Conservation (phyloP, 1,139 yeast genomes). For the Nakaseomyces bracarensis region DNA sequence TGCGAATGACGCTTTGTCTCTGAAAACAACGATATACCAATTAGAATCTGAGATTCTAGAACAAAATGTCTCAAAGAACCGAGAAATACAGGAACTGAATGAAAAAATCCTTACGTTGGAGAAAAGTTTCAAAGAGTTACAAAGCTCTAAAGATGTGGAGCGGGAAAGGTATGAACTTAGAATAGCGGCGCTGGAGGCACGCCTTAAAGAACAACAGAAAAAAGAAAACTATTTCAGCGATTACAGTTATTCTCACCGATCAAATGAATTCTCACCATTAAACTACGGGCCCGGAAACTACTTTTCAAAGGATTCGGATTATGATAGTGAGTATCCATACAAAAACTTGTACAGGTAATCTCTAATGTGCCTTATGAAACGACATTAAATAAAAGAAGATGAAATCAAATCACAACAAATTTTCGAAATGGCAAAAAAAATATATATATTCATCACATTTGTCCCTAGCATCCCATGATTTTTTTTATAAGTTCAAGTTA, state of each 20-base stretch:
- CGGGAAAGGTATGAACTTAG: conserved; percentile 15
- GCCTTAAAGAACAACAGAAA: conserved; percentile 4
- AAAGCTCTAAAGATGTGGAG: conserved; percentile 15
- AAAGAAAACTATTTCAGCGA: conserved; percentile 6
- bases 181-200: conserved; percentile 18
- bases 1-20: conserved; percentile 7
- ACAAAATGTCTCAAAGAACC: conserved; percentile 13
- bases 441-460: no score
- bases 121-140: conserved; percentile 16
- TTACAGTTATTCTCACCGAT: conserved; percentile 5
- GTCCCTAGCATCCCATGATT: no score
- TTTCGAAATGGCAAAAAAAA: no score
- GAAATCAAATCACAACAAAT: no score
- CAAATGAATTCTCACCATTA: conserved; percentile 9
- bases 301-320: conserved; percentile 6
- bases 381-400: no score
- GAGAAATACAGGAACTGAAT: conserved; percentile 22
- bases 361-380: no score
- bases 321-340: conserved; percentile 3
- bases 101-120: conserved; percentile 23
- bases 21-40: conserved; percentile 12
- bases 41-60: conserved; percentile 4
- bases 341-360: neutral
- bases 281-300: conserved; percentile 4
- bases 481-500: no score